Base-by-base conservation (phyloP, 805 yeast genomes). In the Schwanniomyces vanrijiae region DNA sequence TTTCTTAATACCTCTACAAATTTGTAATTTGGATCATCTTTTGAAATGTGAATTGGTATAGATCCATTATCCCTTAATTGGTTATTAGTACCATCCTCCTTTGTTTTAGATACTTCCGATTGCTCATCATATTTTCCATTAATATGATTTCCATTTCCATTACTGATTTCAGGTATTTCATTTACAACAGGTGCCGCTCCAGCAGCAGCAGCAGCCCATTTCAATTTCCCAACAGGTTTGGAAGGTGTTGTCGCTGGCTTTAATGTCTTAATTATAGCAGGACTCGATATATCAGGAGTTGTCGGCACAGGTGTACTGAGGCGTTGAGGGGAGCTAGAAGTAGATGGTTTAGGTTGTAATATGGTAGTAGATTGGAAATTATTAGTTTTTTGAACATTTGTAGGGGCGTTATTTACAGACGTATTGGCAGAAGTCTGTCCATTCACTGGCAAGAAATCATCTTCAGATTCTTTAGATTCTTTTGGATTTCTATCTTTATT, bases 191-290 rank as follows among this genome's bases (percentile, higher is more conserved):
- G 43, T 3, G 54, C 13, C 20, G 45, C 46, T 10, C 53, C 51
- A 20, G 50, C 55, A 4, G 82, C 83, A 4, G 82, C 82, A 1
- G 81, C 68, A 0, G 84, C 71, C 72, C 83, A 81, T 56, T 81
- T 81, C 44, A 81, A 62, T 41, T 77, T 80, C 11, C 81, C 81
- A 7, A 76, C 70, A 7, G 82, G 81, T 54, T 76, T 76, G 1
- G 75, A 62, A 10, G 84, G 85, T 5, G 78, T 68, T 3, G 79
- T 66, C 1, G 85, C 83, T 1, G 86, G 85, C 56, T 78, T 80
- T 52, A 79, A 61, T 5, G 68, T 70, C 43, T 71, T 71, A 29
- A 73, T 64, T 25, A 73, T 71, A 4, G 67, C 76, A 3, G 75
- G 73, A 37, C 68, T 68, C 0, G 69, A 50, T 5, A 63, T 45